phyloP scores from a whole-genome alignment of 2,329 filamentous ascomycete genomes.

The Ceratocystis destructans region DNA sequence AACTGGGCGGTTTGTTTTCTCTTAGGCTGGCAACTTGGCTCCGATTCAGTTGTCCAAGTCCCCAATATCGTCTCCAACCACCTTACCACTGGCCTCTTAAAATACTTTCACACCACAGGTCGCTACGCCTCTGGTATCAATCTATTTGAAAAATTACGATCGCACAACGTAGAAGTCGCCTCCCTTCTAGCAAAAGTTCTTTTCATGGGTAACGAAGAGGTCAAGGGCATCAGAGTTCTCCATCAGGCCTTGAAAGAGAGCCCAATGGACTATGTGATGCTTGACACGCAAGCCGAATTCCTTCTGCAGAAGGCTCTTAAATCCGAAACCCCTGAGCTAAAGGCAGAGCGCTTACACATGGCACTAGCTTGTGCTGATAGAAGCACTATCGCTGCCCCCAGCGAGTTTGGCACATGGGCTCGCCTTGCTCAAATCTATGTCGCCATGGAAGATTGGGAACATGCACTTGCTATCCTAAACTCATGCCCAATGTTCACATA shows the following conservation, averaged over 20 bases:
- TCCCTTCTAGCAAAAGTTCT: constrained; percentile 83
- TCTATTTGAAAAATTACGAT: constrained; percentile 87
- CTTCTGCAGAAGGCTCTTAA: constrained; percentile 65
- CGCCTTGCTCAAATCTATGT: constrained; percentile 88
- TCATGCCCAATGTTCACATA: constrained; percentile 99
- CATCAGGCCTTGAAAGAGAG: constrained; percentile 80
- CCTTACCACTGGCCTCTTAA: constrained; percentile 79
- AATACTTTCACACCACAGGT: constrained; percentile 91
- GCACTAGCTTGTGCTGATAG: constrained; percentile 88
- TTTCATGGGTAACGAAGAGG: constrained; percentile 91
- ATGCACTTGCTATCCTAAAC: constrained; percentile 87
- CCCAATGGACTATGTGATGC: constrained; percentile 94
- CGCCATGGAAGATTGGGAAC: constrained; percentile 87
- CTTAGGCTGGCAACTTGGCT: constrained; percentile 82
- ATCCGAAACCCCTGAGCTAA: constrained; percentile 40
- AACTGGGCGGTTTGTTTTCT: constrained; percentile 11
- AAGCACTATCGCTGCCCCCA: constrained; percentile 86
- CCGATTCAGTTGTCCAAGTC: constrained; percentile 92
- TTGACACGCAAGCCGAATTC: constrained; percentile 89
- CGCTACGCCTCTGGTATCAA: constrained; percentile 93
- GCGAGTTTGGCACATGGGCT: constrained; percentile 95
- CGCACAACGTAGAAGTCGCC: constrained; percentile 83
- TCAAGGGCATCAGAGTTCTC: constrained; percentile 79
- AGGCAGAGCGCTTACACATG: constrained; percentile 60
- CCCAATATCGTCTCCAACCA: constrained; percentile 95